phyloP scores from a whole-genome alignment of 495 filamentous ascomycete genomes.

The Aspergillus avenaceus region DNA sequence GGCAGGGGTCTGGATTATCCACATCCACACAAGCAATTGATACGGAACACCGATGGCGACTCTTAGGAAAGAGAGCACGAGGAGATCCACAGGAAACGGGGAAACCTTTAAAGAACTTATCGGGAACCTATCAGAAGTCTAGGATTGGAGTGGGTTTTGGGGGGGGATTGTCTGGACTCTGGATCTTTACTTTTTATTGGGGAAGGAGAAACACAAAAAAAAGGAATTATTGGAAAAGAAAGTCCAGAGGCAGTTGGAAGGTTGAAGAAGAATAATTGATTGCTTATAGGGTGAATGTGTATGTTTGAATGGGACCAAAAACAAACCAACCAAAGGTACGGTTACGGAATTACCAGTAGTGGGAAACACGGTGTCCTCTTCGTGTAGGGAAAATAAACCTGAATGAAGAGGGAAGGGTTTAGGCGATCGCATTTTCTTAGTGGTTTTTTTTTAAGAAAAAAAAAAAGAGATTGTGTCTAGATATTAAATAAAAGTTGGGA shows the following conservation, averaged over 20 bases:
- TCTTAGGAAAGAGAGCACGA: not conserved
- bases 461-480: too few relatives aligned
- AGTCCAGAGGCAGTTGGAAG: not conserved
- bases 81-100: slow-evolving; percentile 19
- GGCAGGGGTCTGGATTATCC: not conserved
- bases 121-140: slow-evolving; percentile 20
- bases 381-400: slow-evolving; percentile 9
- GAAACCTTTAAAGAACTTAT: slow-evolving; percentile 5
- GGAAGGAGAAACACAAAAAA: too few relatives aligned
- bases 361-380: slow-evolving; percentile 47
- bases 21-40: not conserved
- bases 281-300: not conserved
- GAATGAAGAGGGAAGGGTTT: not conserved
- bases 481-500: too few relatives aligned
- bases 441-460: too few relatives aligned
- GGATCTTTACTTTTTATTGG: slow-evolving; percentile 6
- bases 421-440: not conserved
- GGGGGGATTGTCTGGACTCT: slow-evolving; percentile 5
- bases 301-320: not conserved
- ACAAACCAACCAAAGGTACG: not conserved
- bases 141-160: not conserved
- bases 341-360: slow-evolving; percentile 2
- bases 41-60: not conserved
- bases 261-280: not conserved
- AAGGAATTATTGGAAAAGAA: too few relatives aligned